These are phyloP conservation scores for Metschnikowia kofuensis DNA, from an alignment of 805 yeast species.

Conservation along the genomic window DNA sequence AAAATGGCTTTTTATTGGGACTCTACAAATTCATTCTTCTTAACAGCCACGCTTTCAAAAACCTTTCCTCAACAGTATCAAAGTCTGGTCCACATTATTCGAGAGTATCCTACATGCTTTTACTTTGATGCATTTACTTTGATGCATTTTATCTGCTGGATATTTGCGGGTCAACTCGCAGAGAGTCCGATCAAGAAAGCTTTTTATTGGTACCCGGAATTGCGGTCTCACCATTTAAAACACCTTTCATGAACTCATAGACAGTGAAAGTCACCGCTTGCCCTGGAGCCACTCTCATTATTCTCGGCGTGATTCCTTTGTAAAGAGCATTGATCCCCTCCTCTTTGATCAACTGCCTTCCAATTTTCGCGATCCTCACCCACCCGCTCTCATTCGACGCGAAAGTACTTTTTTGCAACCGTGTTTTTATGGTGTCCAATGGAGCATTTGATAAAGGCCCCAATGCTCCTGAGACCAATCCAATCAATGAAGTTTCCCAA, in stretches of 20 bases:
- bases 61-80: no score
- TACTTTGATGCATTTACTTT: no score
- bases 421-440: slow-evolving; percentile 92
- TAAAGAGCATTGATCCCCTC: slow-evolving; percentile 76
- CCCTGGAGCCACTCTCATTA: slow-evolving; percentile 99
- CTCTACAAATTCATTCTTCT: no score
- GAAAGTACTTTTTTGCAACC: slow-evolving; percentile 88
- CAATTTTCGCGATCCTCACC: slow-evolving; percentile 76
- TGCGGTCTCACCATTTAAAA: slow-evolving; percentile 40
- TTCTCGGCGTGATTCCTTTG: slow-evolving; percentile 97
- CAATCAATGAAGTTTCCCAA: slow-evolving; percentile 92
- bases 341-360: slow-evolving; percentile 75
- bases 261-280: slow-evolving; percentile 98
- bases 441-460: slow-evolving; percentile 99
- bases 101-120: no score
- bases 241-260: slow-evolving; percentile 79
- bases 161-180: no score
- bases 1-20: no score
- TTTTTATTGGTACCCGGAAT: slow-evolving; percentile 19
- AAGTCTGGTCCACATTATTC: no score
- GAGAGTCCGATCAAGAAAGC: slow-evolving; percentile 11
- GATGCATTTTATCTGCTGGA: no score
- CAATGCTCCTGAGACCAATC: slow-evolving; percentile 91
- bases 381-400: slow-evolving; percentile 66
- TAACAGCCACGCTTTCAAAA: no score